Base-by-base conservation (phyloP, 2,329 filamentous ascomycete species). In the Hawksworthiomyces lignivorus region DNA sequence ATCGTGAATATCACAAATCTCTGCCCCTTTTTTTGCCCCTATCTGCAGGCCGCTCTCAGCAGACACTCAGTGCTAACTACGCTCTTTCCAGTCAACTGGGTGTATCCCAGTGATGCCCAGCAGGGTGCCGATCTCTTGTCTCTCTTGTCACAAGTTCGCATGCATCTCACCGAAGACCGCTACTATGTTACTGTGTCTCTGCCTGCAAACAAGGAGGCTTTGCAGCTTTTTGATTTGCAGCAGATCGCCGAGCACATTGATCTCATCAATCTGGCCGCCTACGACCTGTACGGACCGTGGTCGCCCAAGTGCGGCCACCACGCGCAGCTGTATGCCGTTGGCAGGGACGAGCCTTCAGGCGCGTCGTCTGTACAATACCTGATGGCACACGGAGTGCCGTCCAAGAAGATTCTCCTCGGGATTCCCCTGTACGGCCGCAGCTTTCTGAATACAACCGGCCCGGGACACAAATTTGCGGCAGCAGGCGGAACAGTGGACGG, bases 201-300 rank as follows among this genome's bases (percentile, higher is more conserved):
- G 5, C 84, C 86, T 4, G 82, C 81, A 10, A 75, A 71, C 30
- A 70, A 75, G 56, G 75, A 76, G 62, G 71, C 80, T 1, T 65
- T 92, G 41, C 74, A 77, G 52, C 71, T 82, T 54, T 84, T 90
- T 56, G 75, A 88, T 55, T 65, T 90, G 10, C 63, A 61, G 18
- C 65, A 69, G 43, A 75, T 80, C 10, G 72, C 80, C 37, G 64
- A 74, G 34, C 80, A 84, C 51, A 68, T 92, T 27, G 84, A 90
- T 59, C 72, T 81, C 48, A 65, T 92, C 58, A 90, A 90, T 58
- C 64, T 92, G 27, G 87, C 84, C 75, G 76, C 84, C 2, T 92
- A 88, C 60, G 85, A 92, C 59, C 85, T 89, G 55, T 79, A 75
- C 20, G 84, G 85, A 1, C 68, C 76, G 4, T 89, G 84, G 84